These are phyloP conservation scores for Xylaria sp. DNA, from an alignment of 2,329 filamentous ascomycete species.

Conservation along the genomic window DNA sequence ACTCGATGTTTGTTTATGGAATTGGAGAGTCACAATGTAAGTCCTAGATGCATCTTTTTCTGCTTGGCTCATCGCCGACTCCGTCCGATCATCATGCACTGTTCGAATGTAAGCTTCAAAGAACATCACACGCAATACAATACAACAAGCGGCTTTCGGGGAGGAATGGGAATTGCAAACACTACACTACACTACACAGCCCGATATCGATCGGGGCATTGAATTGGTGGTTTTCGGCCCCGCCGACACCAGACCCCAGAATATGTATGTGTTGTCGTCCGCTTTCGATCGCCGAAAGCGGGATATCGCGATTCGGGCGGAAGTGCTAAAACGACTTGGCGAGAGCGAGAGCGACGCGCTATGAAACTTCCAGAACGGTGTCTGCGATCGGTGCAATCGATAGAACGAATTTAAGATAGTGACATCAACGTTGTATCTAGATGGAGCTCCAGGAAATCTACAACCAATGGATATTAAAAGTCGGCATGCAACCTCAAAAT, in stretches of 20 bases:
- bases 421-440: conserved; percentile 19
- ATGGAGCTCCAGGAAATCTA: conserved; percentile 4
- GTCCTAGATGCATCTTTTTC: neutral
- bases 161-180: neutral
- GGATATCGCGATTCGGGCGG: conserved; percentile 1
- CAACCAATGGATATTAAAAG: conserved; percentile 18
- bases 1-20: neutral
- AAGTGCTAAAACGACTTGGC: neutral
- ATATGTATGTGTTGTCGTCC: conserved; percentile 7
- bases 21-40: neutral
- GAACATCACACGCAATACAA: neutral
- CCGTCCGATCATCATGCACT: conserved; percentile 21
- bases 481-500: conserved; percentile 4
- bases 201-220: neutral
- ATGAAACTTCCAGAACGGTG: neutral
- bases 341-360: neutral
- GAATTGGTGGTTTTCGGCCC: neutral
- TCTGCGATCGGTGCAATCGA: neutral
- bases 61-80: conserved; percentile 26
- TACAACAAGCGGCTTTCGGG: neutral
- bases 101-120: neutral
- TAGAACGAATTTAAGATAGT: neutral
- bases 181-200: neutral
- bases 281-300: neutral
- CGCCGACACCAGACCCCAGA: conserved; percentile 1